These are phyloP conservation scores for Pythium phragmitis DNA, from an alignment of 352 stramenopile species.

Conservation along the genomic window DNA sequence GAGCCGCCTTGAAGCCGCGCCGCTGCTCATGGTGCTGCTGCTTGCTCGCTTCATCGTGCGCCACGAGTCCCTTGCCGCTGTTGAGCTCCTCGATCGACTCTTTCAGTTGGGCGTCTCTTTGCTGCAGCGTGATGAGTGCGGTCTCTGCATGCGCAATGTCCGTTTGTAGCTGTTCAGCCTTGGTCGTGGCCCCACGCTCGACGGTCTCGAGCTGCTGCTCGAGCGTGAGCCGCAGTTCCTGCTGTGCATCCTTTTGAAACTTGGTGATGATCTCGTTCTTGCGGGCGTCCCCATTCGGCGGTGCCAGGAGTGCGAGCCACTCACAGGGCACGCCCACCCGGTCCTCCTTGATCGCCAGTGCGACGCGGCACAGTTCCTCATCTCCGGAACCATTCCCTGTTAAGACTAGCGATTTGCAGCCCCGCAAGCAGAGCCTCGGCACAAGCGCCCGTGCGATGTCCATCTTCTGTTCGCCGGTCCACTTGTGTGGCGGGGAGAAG, in stretches of 20 bases:
- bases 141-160: constrained; percentile 18
- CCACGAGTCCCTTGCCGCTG: constrained; percentile 33
- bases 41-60: constrained; percentile 2
- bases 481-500: constrained; percentile 42
- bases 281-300: constrained; percentile 23
- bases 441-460: constrained; percentile 41
- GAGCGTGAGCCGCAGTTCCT: constrained; percentile 24
- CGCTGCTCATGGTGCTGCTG: constrained; percentile 38
- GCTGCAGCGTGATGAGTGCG: constrained; percentile 23
- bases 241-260: constrained; percentile 36
- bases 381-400: neutral
- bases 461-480: constrained; percentile 45
- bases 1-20: constrained; percentile 39
- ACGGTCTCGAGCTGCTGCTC: constrained; percentile 28
- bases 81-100: constrained; percentile 63
- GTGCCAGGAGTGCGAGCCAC: constrained; percentile 27
- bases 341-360: constrained; percentile 38
- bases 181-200: constrained; percentile 2
- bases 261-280: constrained; percentile 35
- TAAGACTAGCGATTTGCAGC: constrained; percentile 9
- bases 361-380: constrained; percentile 30
- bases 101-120: constrained; percentile 36
- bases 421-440: constrained; percentile 32
- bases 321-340: constrained; percentile 21
- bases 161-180: constrained; percentile 21